Evolutionary conservation across 169 alveolate species (phyloP), one percentile per base, ranked within the genome.

Genomic region (Plasmodium reichenowi): DNA sequence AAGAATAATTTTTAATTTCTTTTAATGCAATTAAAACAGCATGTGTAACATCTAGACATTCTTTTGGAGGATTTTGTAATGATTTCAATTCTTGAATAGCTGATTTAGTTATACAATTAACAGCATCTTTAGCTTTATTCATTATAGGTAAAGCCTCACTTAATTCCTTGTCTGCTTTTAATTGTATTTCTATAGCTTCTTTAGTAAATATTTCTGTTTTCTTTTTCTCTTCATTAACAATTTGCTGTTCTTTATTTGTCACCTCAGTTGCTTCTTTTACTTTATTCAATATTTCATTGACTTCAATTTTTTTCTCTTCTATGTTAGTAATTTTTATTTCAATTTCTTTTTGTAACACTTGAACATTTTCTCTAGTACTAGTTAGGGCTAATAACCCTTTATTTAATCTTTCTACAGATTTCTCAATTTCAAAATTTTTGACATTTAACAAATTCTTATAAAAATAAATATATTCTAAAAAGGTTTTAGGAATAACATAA

Each of bases 401-500:
- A 50, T 88, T 75, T 24, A 88, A 68, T 93, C 83, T 71, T 50
- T 80, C 85, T 13, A 91, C 93, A 20, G 90, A 74, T 32, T 93
- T 93, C 26, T 92, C 89, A 88, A 96, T 95, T 64, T 94, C 95
- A n/a, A 94, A 94, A 58, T 96, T 91, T 94, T 97, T 97, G 76
- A 95, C 95, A 6, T 92, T 88, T 22, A 97, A 93, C 80, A 97
- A 93, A 89, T 93, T 93, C 89, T 96, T 97, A 94, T 97, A 98
- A 95, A 97, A 98, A 22, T 95, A 97, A 62, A 97, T 97, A 74
- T 97, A 94, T 93, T 97, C 99, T 76, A 98, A 91, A 94, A 97
- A 97, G 5, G 98, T 96, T 91, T 98, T 98, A 9, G 99, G 99
- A 3, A 99, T 98, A n/a, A 99, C 97, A 93, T 98, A 98, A 95